Percentiles rank a stretch among this genome's conserved stretches.
phyloP scores from a whole-genome alignment of 768 basidiomycete genomes.

The Xerocomellus chrysenteron region DNA sequence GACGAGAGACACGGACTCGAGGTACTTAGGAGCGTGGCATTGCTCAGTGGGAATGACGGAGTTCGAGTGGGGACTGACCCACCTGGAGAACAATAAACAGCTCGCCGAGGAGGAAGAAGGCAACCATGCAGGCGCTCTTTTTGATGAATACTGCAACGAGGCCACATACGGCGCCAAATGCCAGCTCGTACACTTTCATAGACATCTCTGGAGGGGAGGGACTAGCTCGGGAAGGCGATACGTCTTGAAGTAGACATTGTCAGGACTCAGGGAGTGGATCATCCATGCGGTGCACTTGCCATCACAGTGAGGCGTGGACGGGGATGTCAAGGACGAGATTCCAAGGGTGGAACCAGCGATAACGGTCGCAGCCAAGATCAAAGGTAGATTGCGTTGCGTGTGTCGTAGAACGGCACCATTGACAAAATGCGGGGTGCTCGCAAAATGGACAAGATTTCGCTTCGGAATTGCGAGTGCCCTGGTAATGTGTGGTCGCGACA shows the following conservation, averaged over 20 bases:
- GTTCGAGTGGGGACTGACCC: constrained; percentile 15
- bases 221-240: constrained; percentile 5
- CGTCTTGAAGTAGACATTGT: constrained; percentile 8
- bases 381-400: constrained; percentile 8
- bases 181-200: constrained; percentile 76
- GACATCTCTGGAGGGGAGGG: constrained; percentile 55
- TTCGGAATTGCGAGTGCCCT: constrained; percentile 2
- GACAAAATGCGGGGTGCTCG: not conserved
- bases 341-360: constrained; percentile 47
- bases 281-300: constrained; percentile 34
- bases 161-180: constrained; percentile 87
- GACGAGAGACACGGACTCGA: constrained; percentile 69
- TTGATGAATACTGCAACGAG: constrained; percentile 93
- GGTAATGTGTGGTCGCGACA: not conserved
- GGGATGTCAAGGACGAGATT: constrained; percentile 35
- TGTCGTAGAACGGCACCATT: constrained; percentile 1
- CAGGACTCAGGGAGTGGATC: not conserved
- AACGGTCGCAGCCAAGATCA: constrained; percentile 31
- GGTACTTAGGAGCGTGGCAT: constrained; percentile 54
- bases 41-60: constrained; percentile 1
- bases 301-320: constrained; percentile 49
- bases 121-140: constrained; percentile 81
- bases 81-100: constrained; percentile 91
- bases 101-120: constrained; percentile 80
- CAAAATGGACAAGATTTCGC: not conserved